Evolutionary conservation across 2,329 filamentous ascomycete species (phyloP), one percentile per base, ranked within the genome.

Genomic region (Paraphoma sp.): DNA sequence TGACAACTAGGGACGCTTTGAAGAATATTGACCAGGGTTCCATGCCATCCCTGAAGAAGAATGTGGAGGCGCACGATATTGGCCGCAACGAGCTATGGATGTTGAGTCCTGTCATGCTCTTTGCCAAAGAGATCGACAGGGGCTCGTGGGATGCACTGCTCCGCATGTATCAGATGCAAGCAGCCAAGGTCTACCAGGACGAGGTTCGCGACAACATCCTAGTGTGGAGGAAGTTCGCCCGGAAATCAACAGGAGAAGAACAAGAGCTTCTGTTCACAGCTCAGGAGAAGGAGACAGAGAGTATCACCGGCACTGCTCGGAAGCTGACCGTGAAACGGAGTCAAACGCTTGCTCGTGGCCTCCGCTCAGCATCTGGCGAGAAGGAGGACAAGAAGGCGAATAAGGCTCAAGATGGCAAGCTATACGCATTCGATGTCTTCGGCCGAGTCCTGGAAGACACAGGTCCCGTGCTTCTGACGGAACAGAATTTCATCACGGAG

Each of bases 401-500:
- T 47, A 89, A 87, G 70, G 57, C 56, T 29, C 79, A 86, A 45
- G 87, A 89, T 63, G 87, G 86, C 51, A 87, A 87, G 67, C 84
- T 90, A 55, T 84, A 90, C 63, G 87, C 91, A 0, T 94, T 88
- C 65, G 93, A 97, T 76, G 87, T 92, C 2, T 97, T 98, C 76
- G 83, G 87, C 0, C 88, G 88, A 38, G 87, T 92, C 11, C 79
- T 97, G 59, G 90, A 95, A 54, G 92, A 97, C 68, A 86, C 95
- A 62, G 80, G 93, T 44, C 91, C 90, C 6, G 83, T 96, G 53
- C 88, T 97, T 56, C 89, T 92, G 65, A 93, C 94, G 75, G 95
- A 99, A 78, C 94, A 99, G 75, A 98, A 97, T 73, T 99, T 98
- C 72, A 83, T 97, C 47, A 88, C 97, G n/a, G 92, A 96, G 66